Base-by-base conservation (phyloP, 2,329 filamentous ascomycete species). In the Xylaria sp. region DNA sequence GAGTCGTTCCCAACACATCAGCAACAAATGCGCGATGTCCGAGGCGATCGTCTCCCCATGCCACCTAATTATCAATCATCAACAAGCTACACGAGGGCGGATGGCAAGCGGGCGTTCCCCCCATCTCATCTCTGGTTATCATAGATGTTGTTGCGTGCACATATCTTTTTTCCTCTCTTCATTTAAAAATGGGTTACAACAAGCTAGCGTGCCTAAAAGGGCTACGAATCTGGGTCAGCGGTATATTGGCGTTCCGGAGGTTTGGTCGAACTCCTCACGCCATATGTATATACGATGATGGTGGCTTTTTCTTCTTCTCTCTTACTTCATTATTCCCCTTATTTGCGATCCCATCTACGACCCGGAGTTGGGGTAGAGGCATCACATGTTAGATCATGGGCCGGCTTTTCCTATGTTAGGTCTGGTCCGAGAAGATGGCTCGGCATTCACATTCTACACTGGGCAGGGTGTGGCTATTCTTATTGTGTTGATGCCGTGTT, bases 21-120 rank as follows among this genome's bases (percentile, higher is more conserved):
- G 49, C 69, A 74, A 36, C 71, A 72, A 15, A 70, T 70, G 68
- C 75, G 75, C 17, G 74, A 71, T 51, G 63, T 76, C 4, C 70
- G 73, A 28, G 73, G 74, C 15, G 68, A 75, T 6, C 73, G 74
- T 9, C 65, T 75, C 20, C 67, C 69, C 13, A 74, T 65, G 62
- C 59, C 54, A 57, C 66, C 59, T 28, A 53, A 53, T 2, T 66
- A 62, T 40, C 62, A 65, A 36, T 36, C 57, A 5, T 57, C 67
- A 5, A 56, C 66, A 2, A 67, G 69, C 9, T 76, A 76, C 49
- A 73, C 70, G 49, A 67, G 74, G 56, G 74, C 74, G 2, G 73
- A 76, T 36, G 74, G 74, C 33, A 69, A 62, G 46, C 69, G 56
- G 56, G 65, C 61, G 6, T 69, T 53, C 42, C 58, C 67, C 20